phyloP scores from a whole-genome alignment of 1,284 basidiomycete genomes.

The Apiotrichum montevideense region DNA sequence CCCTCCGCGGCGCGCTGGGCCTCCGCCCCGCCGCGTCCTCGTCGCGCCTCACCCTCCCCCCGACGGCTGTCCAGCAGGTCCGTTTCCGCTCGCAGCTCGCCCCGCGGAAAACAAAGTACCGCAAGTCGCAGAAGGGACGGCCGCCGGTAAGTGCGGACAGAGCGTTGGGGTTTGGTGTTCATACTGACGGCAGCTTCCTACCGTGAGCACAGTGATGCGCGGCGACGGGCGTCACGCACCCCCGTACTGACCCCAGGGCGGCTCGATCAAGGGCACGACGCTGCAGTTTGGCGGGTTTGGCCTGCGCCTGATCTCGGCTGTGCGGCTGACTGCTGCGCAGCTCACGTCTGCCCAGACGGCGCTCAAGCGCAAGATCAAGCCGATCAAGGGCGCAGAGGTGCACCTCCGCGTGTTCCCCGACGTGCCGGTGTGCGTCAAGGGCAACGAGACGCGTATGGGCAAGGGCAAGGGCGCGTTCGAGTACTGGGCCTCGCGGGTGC shows the following conservation, averaged over 20 bases:
- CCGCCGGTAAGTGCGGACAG: constrained; percentile 60
- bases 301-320: constrained; percentile 77
- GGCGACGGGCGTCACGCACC: neutral
- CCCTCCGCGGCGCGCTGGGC: constrained; percentile 1
- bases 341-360: constrained; percentile 80
- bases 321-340: constrained; percentile 84
- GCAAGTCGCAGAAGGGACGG: constrained; percentile 81
- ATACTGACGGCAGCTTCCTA: constrained; percentile 25
- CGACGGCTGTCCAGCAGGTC: constrained; percentile 27
- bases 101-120: constrained; percentile 70
- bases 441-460: constrained; percentile 99
- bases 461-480: constrained; percentile 98
- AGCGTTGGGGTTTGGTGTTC: neutral
- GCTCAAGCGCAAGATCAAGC: constrained; percentile 83
- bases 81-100: constrained; percentile 61
- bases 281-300: constrained; percentile 84
- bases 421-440: constrained; percentile 96
- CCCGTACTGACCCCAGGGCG: constrained; percentile 53
- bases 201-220: constrained; percentile 15
- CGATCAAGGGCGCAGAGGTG: constrained; percentile 82
- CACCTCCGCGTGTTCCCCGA: constrained; percentile 91
- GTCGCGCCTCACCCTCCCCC: constrained; percentile 5
- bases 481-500: constrained; percentile 92
- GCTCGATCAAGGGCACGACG: constrained; percentile 89
- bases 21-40: constrained; percentile 12